Base-by-base conservation (phyloP, 2,329 filamentous ascomycete species). In the Neofusicoccum cordaticola region DNA sequence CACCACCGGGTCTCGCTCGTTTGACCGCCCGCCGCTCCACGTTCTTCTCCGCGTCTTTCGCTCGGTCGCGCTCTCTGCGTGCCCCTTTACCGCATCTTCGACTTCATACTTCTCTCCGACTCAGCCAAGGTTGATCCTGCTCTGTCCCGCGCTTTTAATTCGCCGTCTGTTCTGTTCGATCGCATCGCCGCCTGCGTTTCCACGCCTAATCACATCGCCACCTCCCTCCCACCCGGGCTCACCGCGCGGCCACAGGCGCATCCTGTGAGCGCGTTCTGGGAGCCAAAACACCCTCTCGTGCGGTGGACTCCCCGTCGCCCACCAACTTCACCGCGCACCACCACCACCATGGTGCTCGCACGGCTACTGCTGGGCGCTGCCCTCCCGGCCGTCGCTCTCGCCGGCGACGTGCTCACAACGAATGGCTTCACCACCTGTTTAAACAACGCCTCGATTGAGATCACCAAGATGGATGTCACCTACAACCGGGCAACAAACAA, bases 371-470 rank as follows among this genome's bases (percentile, higher is more conserved):
- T 78, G 53, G 74, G 73, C 41, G 74, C 74, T 4, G 73, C 74
- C 47, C 61, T 66, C 12, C 76, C 76, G 44, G 71, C 77, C 70
- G 78, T 82, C 65, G 89, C 84, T 62, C 74, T 90, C 66, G 91
- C 86, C 64, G 83, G 80, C 67, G 88, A 94, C 70, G 82, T 96
- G 65, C 85, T 99, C 65, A 86, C 89, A 74, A 97, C 93, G 27
- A 86, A 85, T 67, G 91, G 93, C 66, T 96, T 95, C 80, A 86
- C 83, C 72, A 88, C 88, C 68, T 98, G 95, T 78, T 71, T 84
- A 71, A 76, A 82, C 65, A 79, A 85, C 70, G 72, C 81, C 66
- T 78, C 81, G 42, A 88, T 98, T 71, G 84, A 84, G 67, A 89
- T 97, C 62, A 82, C 92, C 69, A 88, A 85, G 70, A 82, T 96